These are phyloP conservation scores for Eucalyptus regnans DNA, from an alignment of 345 rosid species.

Conservation along the genomic window DNA sequence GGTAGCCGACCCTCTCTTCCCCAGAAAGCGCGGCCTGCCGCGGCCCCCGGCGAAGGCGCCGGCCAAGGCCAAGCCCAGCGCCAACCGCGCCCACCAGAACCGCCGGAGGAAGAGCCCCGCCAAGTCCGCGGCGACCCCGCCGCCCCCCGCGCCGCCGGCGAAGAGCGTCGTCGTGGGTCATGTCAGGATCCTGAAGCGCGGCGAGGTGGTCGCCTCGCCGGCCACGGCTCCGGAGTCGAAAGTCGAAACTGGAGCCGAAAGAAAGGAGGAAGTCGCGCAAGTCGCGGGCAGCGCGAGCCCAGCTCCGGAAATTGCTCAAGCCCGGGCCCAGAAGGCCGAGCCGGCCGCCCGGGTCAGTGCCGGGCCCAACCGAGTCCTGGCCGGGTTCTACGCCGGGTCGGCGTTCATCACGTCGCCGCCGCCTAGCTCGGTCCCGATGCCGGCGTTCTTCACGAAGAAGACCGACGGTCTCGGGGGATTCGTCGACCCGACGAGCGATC, in stretches of 20 bases:
- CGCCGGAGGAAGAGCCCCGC: conserved; percentile 37
- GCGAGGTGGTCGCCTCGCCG: conserved; percentile 23
- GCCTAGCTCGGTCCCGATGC: conserved; percentile 84
- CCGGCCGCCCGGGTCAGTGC: neutral
- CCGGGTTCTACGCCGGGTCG: conserved; percentile 60
- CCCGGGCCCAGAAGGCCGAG: conserved; percentile 4
- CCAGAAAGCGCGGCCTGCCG: neutral
- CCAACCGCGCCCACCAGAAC: conserved; percentile 10
- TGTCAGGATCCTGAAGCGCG: conserved; percentile 68
- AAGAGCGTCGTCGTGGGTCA: conserved; percentile 23
- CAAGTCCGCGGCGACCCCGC: neutral
- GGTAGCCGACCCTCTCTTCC: neutral
- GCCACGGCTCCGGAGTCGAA: neutral
- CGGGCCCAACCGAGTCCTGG: neutral
- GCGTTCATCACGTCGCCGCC: conserved; percentile 78
- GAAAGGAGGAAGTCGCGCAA: neutral
- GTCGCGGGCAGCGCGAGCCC: neutral
- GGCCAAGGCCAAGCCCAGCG: conserved; percentile 2
- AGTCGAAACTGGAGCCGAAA: neutral
- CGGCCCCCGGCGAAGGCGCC: conserved; percentile 9
- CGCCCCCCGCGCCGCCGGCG: neutral
- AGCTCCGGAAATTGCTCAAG: neutral
- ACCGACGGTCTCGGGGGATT: neutral
- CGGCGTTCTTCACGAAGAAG: conserved; percentile 50
- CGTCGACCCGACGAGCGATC: conserved; percentile 35